Conservation (phyloP, 768 basidiomycete species). For the Collybia mongolica region DNA sequence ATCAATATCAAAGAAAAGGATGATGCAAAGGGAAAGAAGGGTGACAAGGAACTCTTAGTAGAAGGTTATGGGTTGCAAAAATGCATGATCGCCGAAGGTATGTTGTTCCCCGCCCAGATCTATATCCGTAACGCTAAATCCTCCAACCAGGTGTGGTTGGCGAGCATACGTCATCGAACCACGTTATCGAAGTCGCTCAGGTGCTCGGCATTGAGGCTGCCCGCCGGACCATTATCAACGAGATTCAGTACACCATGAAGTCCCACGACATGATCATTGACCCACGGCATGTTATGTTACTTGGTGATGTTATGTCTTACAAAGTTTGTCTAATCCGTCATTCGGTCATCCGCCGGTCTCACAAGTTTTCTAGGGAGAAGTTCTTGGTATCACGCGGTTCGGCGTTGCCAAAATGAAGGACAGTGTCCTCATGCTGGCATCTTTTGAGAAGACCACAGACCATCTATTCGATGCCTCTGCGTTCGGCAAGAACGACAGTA, state of each 20-base stretch:
- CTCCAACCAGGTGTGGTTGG: conserved; percentile 77
- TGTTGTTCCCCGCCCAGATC: conserved; percentile 9
- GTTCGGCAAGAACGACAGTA: conserved; percentile 91
- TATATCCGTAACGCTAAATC: background rate
- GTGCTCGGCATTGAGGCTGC: conserved; percentile 99
- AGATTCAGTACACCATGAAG: conserved; percentile 97
- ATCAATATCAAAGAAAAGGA: conserved; percentile 95
- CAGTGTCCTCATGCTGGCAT: conserved; percentile 97
- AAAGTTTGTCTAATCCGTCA: conserved; percentile 52
- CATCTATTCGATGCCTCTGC: conserved; percentile 98
- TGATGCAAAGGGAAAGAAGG: conserved; percentile 75
- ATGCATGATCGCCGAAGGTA: conserved; percentile 97
- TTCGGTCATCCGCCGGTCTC: conserved; percentile 6
- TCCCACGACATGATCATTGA: conserved; percentile 99
- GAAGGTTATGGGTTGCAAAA: conserved; percentile 97
- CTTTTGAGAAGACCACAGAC: conserved; percentile 99
- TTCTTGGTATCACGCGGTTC: conserved; percentile 96
- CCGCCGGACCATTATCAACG: conserved; percentile 89
- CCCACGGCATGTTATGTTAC: conserved; percentile 96
- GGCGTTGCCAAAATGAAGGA: conserved; percentile 99
- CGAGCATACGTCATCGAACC: conserved; percentile 90
- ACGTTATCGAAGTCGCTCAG: conserved; percentile 93
- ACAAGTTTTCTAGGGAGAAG: conserved; percentile 70
- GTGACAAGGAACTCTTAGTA: conserved; percentile 89
- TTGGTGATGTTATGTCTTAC: conserved; percentile 98